Conservation (phyloP, 495 filamentous ascomycete genomes). For the Pyronema omphalodes region DNA sequence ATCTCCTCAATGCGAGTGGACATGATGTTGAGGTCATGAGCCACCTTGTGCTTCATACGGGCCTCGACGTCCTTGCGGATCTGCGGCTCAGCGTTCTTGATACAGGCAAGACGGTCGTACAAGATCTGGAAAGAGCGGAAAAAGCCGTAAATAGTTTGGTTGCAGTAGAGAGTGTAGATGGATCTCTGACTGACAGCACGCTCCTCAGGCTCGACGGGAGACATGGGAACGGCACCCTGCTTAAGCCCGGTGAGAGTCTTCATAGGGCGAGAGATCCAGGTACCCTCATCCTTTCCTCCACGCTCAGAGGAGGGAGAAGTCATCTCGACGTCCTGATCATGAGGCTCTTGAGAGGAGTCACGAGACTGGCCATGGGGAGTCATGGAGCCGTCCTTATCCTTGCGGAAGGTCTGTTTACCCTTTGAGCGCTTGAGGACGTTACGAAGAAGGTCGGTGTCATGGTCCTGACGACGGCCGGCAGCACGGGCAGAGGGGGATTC, state of each 20-base stretch:
- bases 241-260: constrained; percentile 24
- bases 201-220: constrained; percentile 29
- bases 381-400: constrained; percentile 55
- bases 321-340: constrained; percentile 53
- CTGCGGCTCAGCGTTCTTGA: constrained; percentile 58
- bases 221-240: constrained; percentile 39
- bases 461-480: constrained; percentile 10
- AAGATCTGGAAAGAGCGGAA: constrained; percentile 78
- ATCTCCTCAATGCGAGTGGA: constrained; percentile 64
- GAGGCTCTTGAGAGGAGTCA: constrained; percentile 67
- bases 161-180: constrained; percentile 72
- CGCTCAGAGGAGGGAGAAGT: constrained; percentile 31
- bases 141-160: constrained; percentile 78
- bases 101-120: constrained; percentile 60
- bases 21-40: constrained; percentile 56
- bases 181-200: constrained; percentile 41
- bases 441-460: constrained; percentile 43
- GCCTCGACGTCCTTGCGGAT: constrained; percentile 55
- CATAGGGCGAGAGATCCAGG: constrained; percentile 36
- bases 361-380: constrained; percentile 46
- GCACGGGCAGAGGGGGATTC: background rate
- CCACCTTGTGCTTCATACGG: constrained; percentile 52
- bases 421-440: constrained; percentile 64
- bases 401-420: constrained; percentile 40
- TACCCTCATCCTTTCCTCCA: constrained; percentile 32